Evolutionary conservation across 805 yeast genomes (phyloP).

Genomic region (Candida xiaguanensis): DNA sequence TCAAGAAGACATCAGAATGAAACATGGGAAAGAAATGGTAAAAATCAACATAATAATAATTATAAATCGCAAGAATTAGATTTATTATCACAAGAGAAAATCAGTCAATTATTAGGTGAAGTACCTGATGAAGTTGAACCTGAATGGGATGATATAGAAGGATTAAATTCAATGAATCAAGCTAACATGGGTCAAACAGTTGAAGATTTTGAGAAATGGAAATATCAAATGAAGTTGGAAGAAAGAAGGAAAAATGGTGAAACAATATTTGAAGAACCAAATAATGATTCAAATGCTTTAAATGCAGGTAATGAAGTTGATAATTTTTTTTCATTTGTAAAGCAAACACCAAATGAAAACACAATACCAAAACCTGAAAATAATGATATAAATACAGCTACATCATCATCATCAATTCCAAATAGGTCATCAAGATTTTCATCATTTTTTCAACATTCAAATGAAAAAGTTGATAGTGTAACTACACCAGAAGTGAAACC

Average conservation of each 20-base stretch:
- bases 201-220: constrained; percentile 60
- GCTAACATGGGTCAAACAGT: constrained; percentile 45
- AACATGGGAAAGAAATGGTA: constrained; percentile 26
- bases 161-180: constrained; percentile 15
- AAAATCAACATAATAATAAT: neutral
- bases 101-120: constrained; percentile 35
- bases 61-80: constrained; percentile 24
- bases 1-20: constrained; percentile 16
- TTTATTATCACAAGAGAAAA: constrained; percentile 27
- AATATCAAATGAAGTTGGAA: constrained; percentile 48
- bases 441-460: constrained; percentile 24
- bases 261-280: constrained; percentile 12
- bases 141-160: constrained; percentile 29
- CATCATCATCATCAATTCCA: constrained; percentile 6
- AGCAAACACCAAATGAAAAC: constrained; percentile 22
- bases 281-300: constrained; percentile 8
- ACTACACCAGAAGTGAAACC: neutral
- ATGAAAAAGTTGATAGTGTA: neutral
- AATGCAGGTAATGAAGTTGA: constrained; percentile 39
- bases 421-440: constrained; percentile 35
- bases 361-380: constrained; percentile 5
- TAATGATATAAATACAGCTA: neutral
- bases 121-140: constrained; percentile 32
- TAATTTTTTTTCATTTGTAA: constrained; percentile 40
- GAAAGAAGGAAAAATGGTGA: constrained; percentile 48